A percentile compares a stretch with the other conserved stretches of the same genome.
Conservation (phyloP, 805 yeast species). For the Jamesozyma lodderae region DNA sequence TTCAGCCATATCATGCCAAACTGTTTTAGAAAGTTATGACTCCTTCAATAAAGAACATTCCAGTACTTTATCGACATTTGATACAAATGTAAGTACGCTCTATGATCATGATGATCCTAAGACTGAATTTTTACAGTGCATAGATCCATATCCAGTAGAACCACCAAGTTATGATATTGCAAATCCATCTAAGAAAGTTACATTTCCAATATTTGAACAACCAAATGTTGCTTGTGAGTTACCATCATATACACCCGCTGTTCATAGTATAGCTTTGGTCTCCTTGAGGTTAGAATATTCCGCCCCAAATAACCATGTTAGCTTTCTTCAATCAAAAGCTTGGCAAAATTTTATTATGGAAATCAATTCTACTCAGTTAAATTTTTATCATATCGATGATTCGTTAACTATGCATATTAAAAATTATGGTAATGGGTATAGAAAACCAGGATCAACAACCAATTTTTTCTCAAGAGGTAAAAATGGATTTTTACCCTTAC, state of each 20-base stretch:
- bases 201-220: constrained; percentile 43
- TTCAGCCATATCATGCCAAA: neutral
- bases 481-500: constrained; percentile 4
- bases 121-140: constrained; percentile 19
- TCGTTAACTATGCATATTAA: constrained; percentile 24
- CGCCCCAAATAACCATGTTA: constrained; percentile 65
- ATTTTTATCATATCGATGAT: constrained; percentile 45
- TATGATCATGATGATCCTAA: neutral
- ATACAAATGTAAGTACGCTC: neutral
- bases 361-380: constrained; percentile 78
- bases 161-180: constrained; percentile 26
- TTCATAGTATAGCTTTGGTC: constrained; percentile 48
- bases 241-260: constrained; percentile 63
- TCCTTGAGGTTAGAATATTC: constrained; percentile 66
- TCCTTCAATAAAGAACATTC: no score
- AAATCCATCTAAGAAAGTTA: constrained; percentile 18
- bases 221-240: constrained; percentile 34
- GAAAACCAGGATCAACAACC: constrained; percentile 1
- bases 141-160: constrained; percentile 33
- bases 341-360: constrained; percentile 69
- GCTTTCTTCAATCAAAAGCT: constrained; percentile 37
- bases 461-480: neutral
- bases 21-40: no score
- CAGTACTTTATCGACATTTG: neutral
- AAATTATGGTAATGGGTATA: constrained; percentile 24